Conservation (phyloP, 1,284 basidiomycete species). For the Afroboletus lepidellus region DNA sequence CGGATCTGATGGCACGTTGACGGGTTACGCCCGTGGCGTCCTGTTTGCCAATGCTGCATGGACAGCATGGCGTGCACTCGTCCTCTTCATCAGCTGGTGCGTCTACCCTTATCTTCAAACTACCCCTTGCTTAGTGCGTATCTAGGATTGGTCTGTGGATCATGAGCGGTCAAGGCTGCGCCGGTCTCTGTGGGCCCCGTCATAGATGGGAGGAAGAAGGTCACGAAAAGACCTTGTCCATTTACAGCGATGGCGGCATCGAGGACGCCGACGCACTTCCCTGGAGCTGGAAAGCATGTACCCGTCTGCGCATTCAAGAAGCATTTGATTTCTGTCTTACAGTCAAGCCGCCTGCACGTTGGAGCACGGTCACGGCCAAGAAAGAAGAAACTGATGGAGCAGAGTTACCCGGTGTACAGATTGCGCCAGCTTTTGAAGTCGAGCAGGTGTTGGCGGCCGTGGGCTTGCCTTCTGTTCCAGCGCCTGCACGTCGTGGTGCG, state of each 20-base stretch:
- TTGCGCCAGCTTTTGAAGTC: constrained; percentile 48
- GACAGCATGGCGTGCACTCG: constrained; percentile 66
- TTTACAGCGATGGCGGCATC: constrained; percentile 46
- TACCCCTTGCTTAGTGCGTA: background rate
- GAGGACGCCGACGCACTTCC: constrained; percentile 52
- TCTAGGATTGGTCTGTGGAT: constrained; percentile 72
- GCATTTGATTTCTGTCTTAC: constrained; percentile 79
- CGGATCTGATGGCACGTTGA: constrained; percentile 58
- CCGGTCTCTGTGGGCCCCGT: constrained; percentile 77
- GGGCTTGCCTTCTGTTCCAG: constrained; percentile 52
- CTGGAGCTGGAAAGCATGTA: constrained; percentile 76
- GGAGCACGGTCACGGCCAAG: constrained; percentile 33
- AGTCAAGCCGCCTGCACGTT: constrained; percentile 37
- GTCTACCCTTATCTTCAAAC: background rate
- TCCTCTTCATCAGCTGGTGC: constrained; percentile 67
- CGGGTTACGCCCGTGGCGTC: constrained; percentile 69
- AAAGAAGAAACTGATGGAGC: constrained; percentile 36
- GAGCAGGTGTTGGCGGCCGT: constrained; percentile 70
- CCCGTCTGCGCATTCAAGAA: constrained; percentile 69
- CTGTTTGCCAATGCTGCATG: constrained; percentile 75
- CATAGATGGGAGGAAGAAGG: constrained; percentile 80
- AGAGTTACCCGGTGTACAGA: constrained; percentile 30
- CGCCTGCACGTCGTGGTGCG: constrained; percentile 52
- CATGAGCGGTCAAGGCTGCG: constrained; percentile 69
- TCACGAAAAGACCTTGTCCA: constrained; percentile 54